Evolutionary conservation across 306 rosid species (phyloP), one percentile per base, ranked within the genome.

Genomic region (Lathyrus sativus): DNA sequence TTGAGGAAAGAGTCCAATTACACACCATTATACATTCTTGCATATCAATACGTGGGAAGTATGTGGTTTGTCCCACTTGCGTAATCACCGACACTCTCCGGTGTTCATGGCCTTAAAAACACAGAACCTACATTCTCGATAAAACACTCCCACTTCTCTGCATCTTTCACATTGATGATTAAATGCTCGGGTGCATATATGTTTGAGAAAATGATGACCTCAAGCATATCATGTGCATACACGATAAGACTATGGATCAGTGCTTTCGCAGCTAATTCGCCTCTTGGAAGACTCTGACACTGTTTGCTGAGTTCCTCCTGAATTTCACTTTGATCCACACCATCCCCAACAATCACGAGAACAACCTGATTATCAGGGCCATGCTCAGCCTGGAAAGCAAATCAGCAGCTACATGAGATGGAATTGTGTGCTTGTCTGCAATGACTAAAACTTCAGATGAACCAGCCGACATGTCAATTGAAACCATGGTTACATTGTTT

Each of bases 361-460:
- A 93, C 98, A 67, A 93, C 98, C 77, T 93, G 98, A 86, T 96
- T 93, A 70, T 93, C 98, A 57, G 98, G 97, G 60, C 98, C 98
- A 65, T 93, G 98, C 80, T 93, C 98, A 18, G 98, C 98, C 98
- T 93, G 65, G 98, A 92, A 75, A 93, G 97, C 78, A 93, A 83
- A 86, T 93, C 98, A 38, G 96, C 96, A 48, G 98, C 98, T 69
- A 93, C 74, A 65, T 93, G 96, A 71, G 84, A 91, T 53, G 98
- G 91, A 69, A 83, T 76, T 57, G 98, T 91, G 68, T 85, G 68
- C 76, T 78, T 78, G 83, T 93, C 98, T 33, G 98, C 97, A 74
- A 93, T 93, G 82, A 93, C 98, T 70, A 93, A 81, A 77, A 93
- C 98, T 88, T 93, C 98, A 7, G 98, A 93, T 61, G 98, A 97